Base-by-base conservation (phyloP, 2,329 filamentous ascomycete genomes). In the Onygenales sp. region DNA sequence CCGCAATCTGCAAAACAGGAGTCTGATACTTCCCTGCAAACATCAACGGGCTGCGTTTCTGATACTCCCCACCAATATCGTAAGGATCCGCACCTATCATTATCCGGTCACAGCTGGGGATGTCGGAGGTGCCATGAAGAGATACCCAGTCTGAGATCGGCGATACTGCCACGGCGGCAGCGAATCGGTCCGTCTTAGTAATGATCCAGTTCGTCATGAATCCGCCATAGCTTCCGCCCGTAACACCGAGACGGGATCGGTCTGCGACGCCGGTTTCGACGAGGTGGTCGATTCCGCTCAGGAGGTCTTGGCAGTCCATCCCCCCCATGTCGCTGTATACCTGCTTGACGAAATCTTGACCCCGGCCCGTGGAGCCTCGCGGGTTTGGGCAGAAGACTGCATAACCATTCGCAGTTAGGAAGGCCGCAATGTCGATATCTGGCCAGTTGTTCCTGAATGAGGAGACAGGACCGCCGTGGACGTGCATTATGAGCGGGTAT, bases 121-220 rank as follows among this genome's bases (percentile, higher is more conserved):
- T 38, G 8, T 38, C n/a, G 4, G 9, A 39, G 9, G 46, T 39
- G 14, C 46, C 35, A 10, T 39, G 35, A 13, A 49, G 46, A 1
- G 46, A 39, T 9, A 49, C 33, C 35, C 33, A 31, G 32, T 17
- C 45, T 35, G 45, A 36, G 36, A 47, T 36, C 3, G 45, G 31
- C 13, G 45, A 6, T 13, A 47, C n/a, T n/a, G 45, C 13, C 9
- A 47, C 45, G 8, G 32, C 14, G 1, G 45, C 45, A 17, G 45
- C 45, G 13, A 47, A 47, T 33, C 31, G 7, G 7, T 38, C 44
- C 11, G 44, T 47, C 17, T 47, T 31, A 17, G 44, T 47, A 9
- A 47, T 31, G 14, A 47, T 47, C 44, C 44, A 47, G 11, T 47
- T 36, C 8, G 44, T 47, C 44, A 47, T 47, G 44, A 47, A 36